A percentile compares a stretch with the other conserved stretches of the same genome.
phyloP scores from a whole-genome alignment of 805 yeast genomes.

The Sugiyamaella chiloensis region DNA sequence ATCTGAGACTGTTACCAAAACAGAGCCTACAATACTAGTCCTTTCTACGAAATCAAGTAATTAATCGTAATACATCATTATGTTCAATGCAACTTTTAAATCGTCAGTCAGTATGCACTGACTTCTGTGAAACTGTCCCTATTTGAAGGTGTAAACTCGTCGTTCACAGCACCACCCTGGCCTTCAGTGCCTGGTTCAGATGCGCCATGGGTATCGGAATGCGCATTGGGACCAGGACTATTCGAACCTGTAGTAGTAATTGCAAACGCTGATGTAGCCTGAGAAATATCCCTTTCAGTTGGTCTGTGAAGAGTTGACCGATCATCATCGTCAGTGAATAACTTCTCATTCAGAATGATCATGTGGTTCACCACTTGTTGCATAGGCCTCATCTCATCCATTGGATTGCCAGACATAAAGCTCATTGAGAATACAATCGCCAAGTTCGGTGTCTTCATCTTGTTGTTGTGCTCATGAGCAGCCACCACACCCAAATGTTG shows the following conservation, averaged over 20 bases:
- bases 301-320: conserved; percentile 3
- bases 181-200: conserved; percentile 6
- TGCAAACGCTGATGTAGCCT: conserved; percentile 4
- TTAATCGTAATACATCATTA: conserved; percentile 6
- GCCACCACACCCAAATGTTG: conserved; percentile 69
- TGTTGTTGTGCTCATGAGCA: conserved; percentile 62
- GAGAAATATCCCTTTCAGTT: background rate
- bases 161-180: background rate
- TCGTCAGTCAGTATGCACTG: conserved; percentile 23
- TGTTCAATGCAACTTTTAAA: conserved; percentile 5
- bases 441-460: conserved; percentile 84
- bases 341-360: conserved; percentile 36
- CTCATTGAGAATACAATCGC: conserved; percentile 84
- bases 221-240: no score
- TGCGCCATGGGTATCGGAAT: no score
- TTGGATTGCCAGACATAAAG: conserved; percentile 39
- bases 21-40: no score
- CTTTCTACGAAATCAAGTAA: no score
- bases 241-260: no score
- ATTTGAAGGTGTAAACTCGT: conserved; percentile 10
- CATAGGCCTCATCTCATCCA: conserved; percentile 46
- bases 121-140: conserved; percentile 27
- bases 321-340: conserved; percentile 26
- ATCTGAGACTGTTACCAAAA: no score
- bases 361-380: conserved; percentile 50